These are phyloP conservation scores for Gynandropsis gynandra DNA, from an alignment of 345 rosid genomes.

Conservation along the genomic window DNA sequence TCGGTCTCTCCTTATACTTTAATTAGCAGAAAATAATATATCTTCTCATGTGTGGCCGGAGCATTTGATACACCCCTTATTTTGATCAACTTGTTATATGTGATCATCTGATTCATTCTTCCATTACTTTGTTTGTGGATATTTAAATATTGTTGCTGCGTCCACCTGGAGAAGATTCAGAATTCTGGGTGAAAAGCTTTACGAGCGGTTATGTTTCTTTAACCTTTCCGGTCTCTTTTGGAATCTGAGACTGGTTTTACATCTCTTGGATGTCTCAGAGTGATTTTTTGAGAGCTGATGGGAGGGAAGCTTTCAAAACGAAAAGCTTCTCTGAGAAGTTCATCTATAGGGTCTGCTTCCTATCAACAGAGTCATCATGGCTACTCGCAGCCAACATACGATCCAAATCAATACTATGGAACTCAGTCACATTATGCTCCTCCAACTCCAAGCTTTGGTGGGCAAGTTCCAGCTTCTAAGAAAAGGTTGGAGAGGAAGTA, in stretches of 20 bases:
- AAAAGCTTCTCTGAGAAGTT: constrained; percentile 19
- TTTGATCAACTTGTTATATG: too few species aligned
- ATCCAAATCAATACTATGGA: constrained; percentile 36
- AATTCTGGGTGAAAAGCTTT: too few species aligned
- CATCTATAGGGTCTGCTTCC: constrained; percentile 33
- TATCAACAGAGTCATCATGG: constrained; percentile 31
- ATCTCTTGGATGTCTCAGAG: constrained; percentile 21
- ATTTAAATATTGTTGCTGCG: too few species aligned
- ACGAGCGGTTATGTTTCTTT: too few species aligned
- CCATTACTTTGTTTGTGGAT: too few species aligned
- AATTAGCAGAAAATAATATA: too few species aligned
- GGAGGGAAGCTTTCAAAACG: constrained; percentile 51
- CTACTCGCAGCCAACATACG: constrained; percentile 37
- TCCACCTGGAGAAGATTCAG: too few species aligned
- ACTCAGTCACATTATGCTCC: constrained; percentile 30
- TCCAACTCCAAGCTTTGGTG: constrained; percentile 34
- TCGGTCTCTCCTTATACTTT: too few species aligned
- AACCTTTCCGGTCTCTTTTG: too few species aligned
- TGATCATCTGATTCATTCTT: too few species aligned
- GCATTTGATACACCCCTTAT: too few species aligned
- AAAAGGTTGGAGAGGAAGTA: constrained; percentile 55
- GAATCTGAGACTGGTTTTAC: not conserved
- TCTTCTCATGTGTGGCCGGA: too few species aligned
- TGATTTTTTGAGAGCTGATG: constrained; percentile 30
- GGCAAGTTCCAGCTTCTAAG: constrained; percentile 27